Evolutionary conservation across 2,329 filamentous ascomycete species (phyloP).

Genomic region (Ascochyta lentis): DNA sequence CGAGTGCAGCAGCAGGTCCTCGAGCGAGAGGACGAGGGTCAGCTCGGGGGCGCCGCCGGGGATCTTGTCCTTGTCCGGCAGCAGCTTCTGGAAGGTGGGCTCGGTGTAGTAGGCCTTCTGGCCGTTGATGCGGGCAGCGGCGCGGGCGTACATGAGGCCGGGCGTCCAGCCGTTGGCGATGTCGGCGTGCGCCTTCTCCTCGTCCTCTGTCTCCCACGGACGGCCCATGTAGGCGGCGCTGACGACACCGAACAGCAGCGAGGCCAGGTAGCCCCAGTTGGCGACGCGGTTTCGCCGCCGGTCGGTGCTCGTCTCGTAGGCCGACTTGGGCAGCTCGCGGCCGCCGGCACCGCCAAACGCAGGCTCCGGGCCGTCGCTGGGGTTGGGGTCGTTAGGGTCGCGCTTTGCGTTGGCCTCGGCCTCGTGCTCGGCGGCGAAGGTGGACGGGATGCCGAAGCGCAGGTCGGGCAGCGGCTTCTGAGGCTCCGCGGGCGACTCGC

Average conservation of each 20-base stretch:
- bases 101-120: constrained; percentile 94
- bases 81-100: constrained; percentile 89
- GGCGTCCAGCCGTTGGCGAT: constrained; percentile 81
- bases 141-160: constrained; percentile 79
- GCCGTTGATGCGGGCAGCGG: constrained; percentile 74
- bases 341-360: constrained; percentile 63
- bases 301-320: constrained; percentile 91
- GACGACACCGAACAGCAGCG: constrained; percentile 63
- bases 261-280: constrained; percentile 72
- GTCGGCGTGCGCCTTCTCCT: constrained; percentile 71
- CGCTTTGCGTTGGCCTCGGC: constrained; percentile 45
- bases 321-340: constrained; percentile 74
- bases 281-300: constrained; percentile 77
- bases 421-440: constrained; percentile 73
- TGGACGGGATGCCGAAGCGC: constrained; percentile 93
- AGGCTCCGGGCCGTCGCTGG: constrained; percentile 59
- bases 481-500: constrained; percentile 58
- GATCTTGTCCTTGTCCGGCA: constrained; percentile 73
- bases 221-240: constrained; percentile 80
- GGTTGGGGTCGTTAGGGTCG: constrained; percentile 34
- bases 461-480: constrained; percentile 80
- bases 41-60: constrained; percentile 76
- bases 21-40: constrained; percentile 88
- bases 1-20: constrained; percentile 92
- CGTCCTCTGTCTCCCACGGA: constrained; percentile 80